These are phyloP conservation scores for Pinus albicaulis DNA, from an alignment of 75 land plant species.

Conservation along the genomic window DNA sequence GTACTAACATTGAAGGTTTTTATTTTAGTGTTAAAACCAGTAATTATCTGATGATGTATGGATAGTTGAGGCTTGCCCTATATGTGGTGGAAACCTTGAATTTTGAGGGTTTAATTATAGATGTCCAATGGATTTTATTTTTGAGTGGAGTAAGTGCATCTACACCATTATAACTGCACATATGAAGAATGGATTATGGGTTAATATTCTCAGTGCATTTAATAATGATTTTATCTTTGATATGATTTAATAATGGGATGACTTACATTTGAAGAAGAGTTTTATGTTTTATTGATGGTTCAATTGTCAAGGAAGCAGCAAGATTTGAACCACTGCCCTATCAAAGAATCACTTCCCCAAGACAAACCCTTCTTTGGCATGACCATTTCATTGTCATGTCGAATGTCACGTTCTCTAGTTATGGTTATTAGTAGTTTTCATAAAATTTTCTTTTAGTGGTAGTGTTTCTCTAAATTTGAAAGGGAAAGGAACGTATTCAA, in stretches of 20 bases:
- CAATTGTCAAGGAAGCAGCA: constrained; percentile 29
- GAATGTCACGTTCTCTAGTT: constrained; percentile 58
- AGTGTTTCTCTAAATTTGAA: too few species aligned
- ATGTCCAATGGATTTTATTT: constrained; percentile 39
- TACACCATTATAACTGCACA: constrained; percentile 36
- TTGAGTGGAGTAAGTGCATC: constrained; percentile 71
- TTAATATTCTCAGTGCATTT: too few species aligned
- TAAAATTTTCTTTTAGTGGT: too few species aligned
- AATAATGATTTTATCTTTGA: too few species aligned
- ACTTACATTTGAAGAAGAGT: too few species aligned
- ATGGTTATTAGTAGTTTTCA: too few species aligned
- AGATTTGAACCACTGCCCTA: constrained; percentile 29
- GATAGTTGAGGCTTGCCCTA: constrained; percentile 54
- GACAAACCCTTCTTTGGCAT: constrained; percentile 59
- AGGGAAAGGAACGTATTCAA: too few species aligned
- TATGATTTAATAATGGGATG: too few species aligned
- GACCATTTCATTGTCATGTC: constrained; percentile 61
- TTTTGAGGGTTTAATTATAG: constrained; percentile 32
- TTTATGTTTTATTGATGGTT: too few species aligned
- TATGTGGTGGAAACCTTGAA: constrained; percentile 42
- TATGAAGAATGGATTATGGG: constrained; percentile 15
- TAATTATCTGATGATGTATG: constrained; percentile 58
- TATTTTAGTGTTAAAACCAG: constrained; percentile 33
- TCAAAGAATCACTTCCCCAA: constrained; percentile 5
- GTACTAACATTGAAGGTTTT: background rate